Conservation (phyloP, 345 rosid genomes). For the Murraya paniculata region DNA sequence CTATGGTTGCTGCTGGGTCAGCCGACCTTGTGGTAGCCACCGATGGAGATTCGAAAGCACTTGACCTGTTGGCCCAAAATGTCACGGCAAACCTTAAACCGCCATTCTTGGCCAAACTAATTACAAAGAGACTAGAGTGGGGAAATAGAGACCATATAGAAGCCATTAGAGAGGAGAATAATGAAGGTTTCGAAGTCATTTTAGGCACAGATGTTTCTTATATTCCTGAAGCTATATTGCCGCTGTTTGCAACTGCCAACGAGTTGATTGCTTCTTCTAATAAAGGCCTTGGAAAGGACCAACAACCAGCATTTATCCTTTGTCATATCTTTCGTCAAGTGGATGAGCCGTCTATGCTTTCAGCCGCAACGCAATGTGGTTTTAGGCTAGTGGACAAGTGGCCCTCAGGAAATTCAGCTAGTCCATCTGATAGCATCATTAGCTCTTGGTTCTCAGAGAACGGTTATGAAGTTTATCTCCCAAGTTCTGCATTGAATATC, state of each 20-base stretch:
- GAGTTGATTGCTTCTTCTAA: slow-evolving; percentile 46
- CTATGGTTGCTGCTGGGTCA: slow-evolving; percentile 66
- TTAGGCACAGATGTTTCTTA: slow-evolving; percentile 86
- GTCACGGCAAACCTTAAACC: slow-evolving; percentile 50
- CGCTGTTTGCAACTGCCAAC: slow-evolving; percentile 74
- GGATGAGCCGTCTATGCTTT: slow-evolving; percentile 64
- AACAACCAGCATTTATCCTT: slow-evolving; percentile 54
- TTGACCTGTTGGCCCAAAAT: slow-evolving; percentile 53
- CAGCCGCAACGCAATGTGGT: slow-evolving; percentile 63
- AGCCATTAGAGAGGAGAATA: slow-evolving; percentile 36
- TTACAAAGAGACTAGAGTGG: slow-evolving; percentile 63
- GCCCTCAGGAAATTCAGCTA: slow-evolving; percentile 30
- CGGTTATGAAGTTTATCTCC: slow-evolving; percentile 29
- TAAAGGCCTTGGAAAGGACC: slow-evolving; percentile 16
- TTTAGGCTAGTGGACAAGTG: slow-evolving; percentile 70
- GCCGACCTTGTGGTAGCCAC: slow-evolving; percentile 76
- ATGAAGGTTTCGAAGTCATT: slow-evolving; percentile 65
- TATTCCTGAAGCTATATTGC: slow-evolving; percentile 57
- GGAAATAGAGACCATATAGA: slow-evolving; percentile 61
- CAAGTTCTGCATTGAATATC: slow-evolving; percentile 62
- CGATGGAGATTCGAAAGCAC: slow-evolving; percentile 66
- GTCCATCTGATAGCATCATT: slow-evolving; percentile 39
- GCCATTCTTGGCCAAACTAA: slow-evolving; percentile 38
- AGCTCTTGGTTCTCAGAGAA: slow-evolving; percentile 53
- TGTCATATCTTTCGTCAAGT: slow-evolving; percentile 77